Evolutionary conservation across 2,329 filamentous ascomycete genomes (phyloP), one percentile per base, ranked within the genome.

Genomic region (Ophiostoma tasmaniense): DNA sequence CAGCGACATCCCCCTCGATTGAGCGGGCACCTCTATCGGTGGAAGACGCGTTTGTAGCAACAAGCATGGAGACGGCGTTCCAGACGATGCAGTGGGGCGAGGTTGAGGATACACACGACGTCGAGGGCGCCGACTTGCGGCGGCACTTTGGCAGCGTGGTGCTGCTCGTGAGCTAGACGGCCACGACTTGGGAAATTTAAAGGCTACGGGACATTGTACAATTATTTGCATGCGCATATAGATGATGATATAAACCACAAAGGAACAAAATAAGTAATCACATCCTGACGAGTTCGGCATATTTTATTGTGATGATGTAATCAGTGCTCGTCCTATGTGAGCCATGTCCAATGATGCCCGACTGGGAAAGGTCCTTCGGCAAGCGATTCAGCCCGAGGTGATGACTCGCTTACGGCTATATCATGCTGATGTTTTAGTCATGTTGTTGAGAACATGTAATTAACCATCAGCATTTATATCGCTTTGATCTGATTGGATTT

Each of bases 101-200:
- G 82, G 95, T 99, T 0, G 95, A 99, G 78, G 93, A 99, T 79
- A 97, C 93, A 35, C 95, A 99, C 79, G 95, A 99, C 81, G 95
- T 99, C 0, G 90, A 96, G 75, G 91, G 89, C 78, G 94, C 96
- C 79, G 95, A 99, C 78, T 74, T 98, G 73, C 86, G 87, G 76
- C 85, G 94, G 75, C 95, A 98, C 80, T 80, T 98, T 70, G 95
- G 94, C 17, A 96, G 92, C 77, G 91, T 92, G 13, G 84, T 97
- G 20, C 77, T 98, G 75, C 80, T 98, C 66, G 72, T 73, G 68
- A 62, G 68, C 25, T 70, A 61, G 59, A 14, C 20, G 33, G 30
- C 30, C 30, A 25, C 61, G 61, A 17, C 17, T 2, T 33, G 8
- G 17, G 30, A 37, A 7, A 30, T 2, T 37, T 11, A 37, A 14